phyloP scores from a whole-genome alignment of 1,284 basidiomycete genomes.

The Ceratobasidium sp. region DNA sequence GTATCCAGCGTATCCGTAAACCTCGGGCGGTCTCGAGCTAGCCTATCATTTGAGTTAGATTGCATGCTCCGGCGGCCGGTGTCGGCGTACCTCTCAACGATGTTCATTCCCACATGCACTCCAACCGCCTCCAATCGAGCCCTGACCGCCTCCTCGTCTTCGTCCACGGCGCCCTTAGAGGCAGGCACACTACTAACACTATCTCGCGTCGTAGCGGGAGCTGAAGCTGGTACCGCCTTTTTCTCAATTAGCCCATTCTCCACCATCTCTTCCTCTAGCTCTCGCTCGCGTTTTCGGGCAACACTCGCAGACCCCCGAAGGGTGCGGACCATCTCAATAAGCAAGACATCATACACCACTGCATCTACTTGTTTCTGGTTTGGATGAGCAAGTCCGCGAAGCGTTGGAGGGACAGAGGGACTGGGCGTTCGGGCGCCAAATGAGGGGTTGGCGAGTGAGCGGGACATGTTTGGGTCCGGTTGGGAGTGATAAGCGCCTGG shows the following conservation, averaged over 20 bases:
- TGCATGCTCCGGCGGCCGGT: neutral
- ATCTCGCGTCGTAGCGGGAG: slow-evolving; percentile 48
- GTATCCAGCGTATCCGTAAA: slow-evolving; percentile 86
- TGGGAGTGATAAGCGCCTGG: slow-evolving; percentile 10
- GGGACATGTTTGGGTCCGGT: slow-evolving; percentile 46
- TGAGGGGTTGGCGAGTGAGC: slow-evolving; percentile 46
- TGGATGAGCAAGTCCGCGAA: slow-evolving; percentile 49
- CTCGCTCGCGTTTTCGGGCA: slow-evolving; percentile 68
- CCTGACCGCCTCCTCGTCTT: slow-evolving; percentile 76
- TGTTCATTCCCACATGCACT: slow-evolving; percentile 83
- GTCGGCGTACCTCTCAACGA: slow-evolving; percentile 76
- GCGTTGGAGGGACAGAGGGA: slow-evolving; percentile 45
- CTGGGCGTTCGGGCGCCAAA: slow-evolving; percentile 47
- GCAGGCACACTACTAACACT: slow-evolving; percentile 52
- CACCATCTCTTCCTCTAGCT: slow-evolving; percentile 75
- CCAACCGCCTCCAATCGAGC: slow-evolving; percentile 83
- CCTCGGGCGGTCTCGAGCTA: slow-evolving; percentile 53
- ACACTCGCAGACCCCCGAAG: slow-evolving; percentile 74
- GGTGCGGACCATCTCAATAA: slow-evolving; percentile 79
- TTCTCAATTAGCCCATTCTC: slow-evolving; percentile 66
- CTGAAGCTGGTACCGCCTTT: slow-evolving; percentile 48
- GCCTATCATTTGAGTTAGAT: slow-evolving; percentile 13
- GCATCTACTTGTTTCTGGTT: slow-evolving; percentile 65
- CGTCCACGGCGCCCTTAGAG: slow-evolving; percentile 56
- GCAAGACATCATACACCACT: slow-evolving; percentile 81